Evolutionary conservation across 2,329 filamentous ascomycete genomes (phyloP), one percentile per base, ranked within the genome.

Genomic region (Triangularia verruculosa): DNA sequence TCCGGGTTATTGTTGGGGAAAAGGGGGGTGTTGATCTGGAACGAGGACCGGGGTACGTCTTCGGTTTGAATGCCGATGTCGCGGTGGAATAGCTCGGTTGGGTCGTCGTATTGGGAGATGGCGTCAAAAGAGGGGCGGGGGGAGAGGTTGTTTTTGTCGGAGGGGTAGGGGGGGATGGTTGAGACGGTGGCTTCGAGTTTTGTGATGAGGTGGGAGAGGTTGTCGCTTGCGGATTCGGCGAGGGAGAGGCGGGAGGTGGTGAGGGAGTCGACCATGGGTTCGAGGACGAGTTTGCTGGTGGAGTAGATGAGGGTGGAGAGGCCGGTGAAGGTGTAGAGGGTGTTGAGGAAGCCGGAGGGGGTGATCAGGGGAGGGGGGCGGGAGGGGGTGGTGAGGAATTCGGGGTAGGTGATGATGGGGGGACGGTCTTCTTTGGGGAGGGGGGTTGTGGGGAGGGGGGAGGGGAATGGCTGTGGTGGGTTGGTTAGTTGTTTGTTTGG

Each of bases 61-160:
- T 47, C 87, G 0, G 91, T 95, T 75, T 95, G 91, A 1, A 91
- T 90, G 67, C 90, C 90, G 64, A 92, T 84, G 72, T 95, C 91
- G 54, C 90, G 86, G 74, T 93, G 90, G 76, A 92, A 95, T 66
- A 93, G 84, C 75, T 94, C 91, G 0, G 89, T 87, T 0, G 91
- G 91, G 70, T 89, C 87, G 65, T 84, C 83, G 63, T 78, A 80
- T 25, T 81, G 82, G 70, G 79, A 82, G n/a, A 74, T 75, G 52
- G 74, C 70, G 64, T 78, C 78, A 1, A 47, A 9, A 7, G 39
- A 47, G n/a, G 5, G 4, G 2, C 39, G 39, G 9, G 39, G 39
- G 39, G 39, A 39, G 15, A 6, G 34, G 30, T 73, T 73, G 15
- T 69, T 67, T 4, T 54, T 9, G 59, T 51, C 7, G 52, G 72